Evolutionary conservation across 2,329 filamentous ascomycete species (phyloP), one percentile per base, ranked within the genome.

Genomic region (Drechmeria coniospora): DNA sequence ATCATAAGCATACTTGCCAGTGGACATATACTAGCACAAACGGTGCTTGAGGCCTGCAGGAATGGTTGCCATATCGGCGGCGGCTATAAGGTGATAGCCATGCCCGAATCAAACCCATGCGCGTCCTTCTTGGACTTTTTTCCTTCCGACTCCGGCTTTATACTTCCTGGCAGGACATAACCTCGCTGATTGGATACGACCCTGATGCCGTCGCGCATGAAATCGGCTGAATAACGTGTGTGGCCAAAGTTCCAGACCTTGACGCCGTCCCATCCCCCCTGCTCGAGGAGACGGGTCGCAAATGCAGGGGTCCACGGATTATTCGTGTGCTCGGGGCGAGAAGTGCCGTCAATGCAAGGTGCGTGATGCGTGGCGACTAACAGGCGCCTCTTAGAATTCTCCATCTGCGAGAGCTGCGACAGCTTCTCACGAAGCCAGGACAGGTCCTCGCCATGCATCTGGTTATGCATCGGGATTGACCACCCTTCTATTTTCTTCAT

Each of bases 341-440:
- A 63, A 2, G 63, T 61, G 6, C 54, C 55, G 24, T 54, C 35
- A 1, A 64, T 36, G n/a, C 51, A 61, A 1, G 69, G 68, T 2
- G 68, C 65, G 38, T 74, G 68, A 29, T 74, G 66, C 1, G 67
- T 74, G 0, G 63, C 56, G 0, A 74, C 55, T 0, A 74, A 32
- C 5, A 71, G 29, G 22, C 26, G 36, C 26, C 44, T 36, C 17
- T 17, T 34, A 2, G 27, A 30, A 11, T 36, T 32, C 21, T 39
- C 34, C 20, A 31, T 32, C 19, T 37, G 35, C 4, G 31, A 28
- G 4, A 35, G 25, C 19, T 15, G 12, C 6, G 32, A 23, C 21
- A 42, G 36, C 23, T 46, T 35, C 11, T 39, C 24, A n/a, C 42
- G 48, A 9, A 75, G 49, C 68, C 68, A 75, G 2, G 49, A 37